Base-by-base conservation (phyloP, 257 asterid species). In the Cordia subcordata region DNA sequence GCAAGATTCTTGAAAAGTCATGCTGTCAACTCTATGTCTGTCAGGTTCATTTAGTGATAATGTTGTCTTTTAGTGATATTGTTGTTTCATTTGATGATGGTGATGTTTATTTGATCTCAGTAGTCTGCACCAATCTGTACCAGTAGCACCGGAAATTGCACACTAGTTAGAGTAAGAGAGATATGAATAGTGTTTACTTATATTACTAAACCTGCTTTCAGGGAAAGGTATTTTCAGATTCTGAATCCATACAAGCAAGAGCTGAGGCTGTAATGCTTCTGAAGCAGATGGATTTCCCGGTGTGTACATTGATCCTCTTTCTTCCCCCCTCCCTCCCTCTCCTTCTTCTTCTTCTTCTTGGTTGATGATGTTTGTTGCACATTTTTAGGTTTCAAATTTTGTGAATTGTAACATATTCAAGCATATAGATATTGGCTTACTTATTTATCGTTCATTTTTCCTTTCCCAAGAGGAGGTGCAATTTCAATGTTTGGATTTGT, bases 201-300 rank as follows among this genome's bases (percentile, higher is more conserved):
- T 47, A 13, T 60, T 60, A 32, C 46, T 49, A 44, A 61, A 9
- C 63, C 32, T 64, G 53, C 62, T 81, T 79, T 64, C 90, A 93
- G 97, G 97, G 90, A 52, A 86, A 85, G 79, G 88, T 89, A 67
- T 93, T 93, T 82, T 85, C 94, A 42, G 99, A 89, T 83, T 81
- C 96, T 8, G 99, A 93, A 69, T 93, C 99, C 67, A 93, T 89
- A 66, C 97, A 93, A 90, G 83, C 94, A 60, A 86, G 97, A 75
- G 97, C 99, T 19, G 95, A 89, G 83, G 97, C 97, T 74, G 96
- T 93, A 75, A 78, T 93, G 94, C 97, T 89, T 75, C 95, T 93
- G 62, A 86, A 93, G 94, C 84, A 81, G 84, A 79, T 93, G 92
- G 83, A 89, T 72, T 85, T 89, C 70, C 97, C 94, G 73, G 99